These are phyloP conservation scores for Melocanna baccifera DNA, from an alignment of 176 grass and related monocot species.

Conservation along the genomic window DNA sequence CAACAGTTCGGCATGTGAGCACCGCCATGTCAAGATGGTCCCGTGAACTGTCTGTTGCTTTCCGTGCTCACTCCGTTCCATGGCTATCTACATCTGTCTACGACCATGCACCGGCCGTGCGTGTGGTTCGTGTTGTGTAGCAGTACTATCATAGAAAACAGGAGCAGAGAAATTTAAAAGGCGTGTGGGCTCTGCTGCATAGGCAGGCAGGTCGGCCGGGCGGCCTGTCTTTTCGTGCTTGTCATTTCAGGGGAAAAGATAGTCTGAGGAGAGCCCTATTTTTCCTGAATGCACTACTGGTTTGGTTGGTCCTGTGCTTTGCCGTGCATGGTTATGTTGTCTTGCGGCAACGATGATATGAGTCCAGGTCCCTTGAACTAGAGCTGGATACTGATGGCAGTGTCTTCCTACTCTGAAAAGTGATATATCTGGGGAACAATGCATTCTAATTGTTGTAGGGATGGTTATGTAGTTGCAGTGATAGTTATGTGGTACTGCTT, in stretches of 20 bases:
- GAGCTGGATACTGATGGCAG: not conserved
- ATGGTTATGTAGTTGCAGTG: not conserved
- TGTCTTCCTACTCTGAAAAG: constrained; percentile 15
- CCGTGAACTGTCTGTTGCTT: constrained; percentile 8
- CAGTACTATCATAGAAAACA: not conserved
- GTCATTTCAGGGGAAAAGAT: not conserved
- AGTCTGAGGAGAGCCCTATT: not conserved
- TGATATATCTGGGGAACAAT: not conserved
- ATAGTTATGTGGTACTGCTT: not conserved
- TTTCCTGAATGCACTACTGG: not conserved
- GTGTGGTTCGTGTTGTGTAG: not conserved
- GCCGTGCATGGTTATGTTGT: not conserved
- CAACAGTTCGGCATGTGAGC: constrained; percentile 33
- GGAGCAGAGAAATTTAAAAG: not conserved
- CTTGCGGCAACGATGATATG: not conserved
- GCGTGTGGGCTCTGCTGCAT: not conserved
- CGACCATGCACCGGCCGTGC: constrained; percentile 3
- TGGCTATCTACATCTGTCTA: not conserved
- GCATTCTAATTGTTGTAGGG: not conserved
- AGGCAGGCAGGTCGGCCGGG: not conserved
- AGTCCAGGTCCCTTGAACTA: not conserved
- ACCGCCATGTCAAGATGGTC: constrained; percentile 31
- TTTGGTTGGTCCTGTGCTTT: not conserved
- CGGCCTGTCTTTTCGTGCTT: not conserved
- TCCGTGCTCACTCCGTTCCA: constrained; percentile 1